Conservation (phyloP, 2,329 filamentous ascomycete genomes). For the Apiospora pterosperma region DNA sequence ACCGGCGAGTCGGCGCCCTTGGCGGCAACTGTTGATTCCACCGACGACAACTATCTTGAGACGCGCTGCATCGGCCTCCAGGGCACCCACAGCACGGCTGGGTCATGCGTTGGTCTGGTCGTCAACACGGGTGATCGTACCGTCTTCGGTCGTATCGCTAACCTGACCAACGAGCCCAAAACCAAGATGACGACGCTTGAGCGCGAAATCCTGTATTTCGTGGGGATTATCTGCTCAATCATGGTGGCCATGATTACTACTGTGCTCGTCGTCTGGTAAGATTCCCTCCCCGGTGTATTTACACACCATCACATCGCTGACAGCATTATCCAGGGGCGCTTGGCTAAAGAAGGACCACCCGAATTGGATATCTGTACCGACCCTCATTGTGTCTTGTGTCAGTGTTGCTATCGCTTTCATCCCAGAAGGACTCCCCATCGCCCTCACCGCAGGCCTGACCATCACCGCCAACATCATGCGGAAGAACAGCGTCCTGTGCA, state of each 20-base stretch:
- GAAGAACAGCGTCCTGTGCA: conserved; percentile 4
- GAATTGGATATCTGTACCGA: conserved; percentile 60
- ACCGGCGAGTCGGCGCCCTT: conserved; percentile 31
- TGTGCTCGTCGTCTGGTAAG: conserved; percentile 64
- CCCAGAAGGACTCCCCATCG: conserved; percentile 4
- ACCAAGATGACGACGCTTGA: conserved; percentile 5
- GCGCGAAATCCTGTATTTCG: conserved; percentile 5
- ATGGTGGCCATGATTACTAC: conserved; percentile 64
- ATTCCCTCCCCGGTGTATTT: conserved; percentile 30
- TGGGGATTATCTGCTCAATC: conserved; percentile 44
- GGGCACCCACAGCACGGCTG: conserved; percentile 1
- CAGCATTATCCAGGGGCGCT: conserved; percentile 47
- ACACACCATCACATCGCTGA: conserved; percentile 37
- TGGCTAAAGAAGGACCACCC: conserved; percentile 68
- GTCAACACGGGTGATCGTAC: conserved; percentile 6
- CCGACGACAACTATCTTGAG: conserved; percentile 3
- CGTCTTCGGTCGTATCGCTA: conserved; percentile 5
- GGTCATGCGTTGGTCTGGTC: background rate
- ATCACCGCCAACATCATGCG: conserved; percentile 5
- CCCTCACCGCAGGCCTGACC: conserved; percentile 4
- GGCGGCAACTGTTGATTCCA: background rate
- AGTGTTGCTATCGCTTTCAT: conserved; percentile 5
- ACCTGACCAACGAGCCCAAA: conserved; percentile 1
- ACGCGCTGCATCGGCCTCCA: conserved; percentile 4
- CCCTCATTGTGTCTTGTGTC: conserved; percentile 4